Percentiles rank a stretch among this genome's conserved stretches.
Conservation (phyloP, 805 yeast species). For the Lachancea thermotolerans region DNA sequence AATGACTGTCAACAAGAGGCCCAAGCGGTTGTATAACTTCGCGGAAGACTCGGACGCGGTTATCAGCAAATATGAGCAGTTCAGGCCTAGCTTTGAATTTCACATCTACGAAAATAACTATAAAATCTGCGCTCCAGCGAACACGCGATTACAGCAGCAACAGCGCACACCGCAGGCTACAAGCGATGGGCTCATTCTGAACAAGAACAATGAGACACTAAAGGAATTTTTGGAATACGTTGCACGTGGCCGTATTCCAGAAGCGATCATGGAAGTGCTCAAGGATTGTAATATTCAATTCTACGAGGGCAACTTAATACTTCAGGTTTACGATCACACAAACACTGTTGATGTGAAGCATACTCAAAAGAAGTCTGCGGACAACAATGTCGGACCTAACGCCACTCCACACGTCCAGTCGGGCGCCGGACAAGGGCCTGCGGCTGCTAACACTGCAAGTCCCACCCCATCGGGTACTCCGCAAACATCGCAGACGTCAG, state of each 20-base stretch:
- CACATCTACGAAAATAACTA: conserved; percentile 90
- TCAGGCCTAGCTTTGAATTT: conserved; percentile 76
- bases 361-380: conserved; percentile 9
- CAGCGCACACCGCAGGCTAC: conserved; percentile 32
- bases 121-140: conserved; percentile 73
- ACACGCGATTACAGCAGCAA: conserved; percentile 29
- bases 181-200: conserved; percentile 74
- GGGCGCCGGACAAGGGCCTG: background rate
- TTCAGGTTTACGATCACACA: conserved; percentile 85
- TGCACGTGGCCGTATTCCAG: conserved; percentile 77
- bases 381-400: background rate
- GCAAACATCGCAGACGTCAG: background rate
- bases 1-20: conserved; percentile 32
- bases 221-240: conserved; percentile 76
- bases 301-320: conserved; percentile 84
- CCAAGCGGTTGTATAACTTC: conserved; percentile 46
- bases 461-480: background rate
- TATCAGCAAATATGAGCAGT: conserved; percentile 65
- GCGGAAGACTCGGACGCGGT: conserved; percentile 69
- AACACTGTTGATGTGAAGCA: conserved; percentile 33
- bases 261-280: conserved; percentile 81
- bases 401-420: background rate
- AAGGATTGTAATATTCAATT: conserved; percentile 78
- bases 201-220: conserved; percentile 60
- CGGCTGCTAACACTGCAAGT: background rate